Conservation (phyloP, 2,329 filamentous ascomycete genomes). For the Cladosporium sp. region DNA sequence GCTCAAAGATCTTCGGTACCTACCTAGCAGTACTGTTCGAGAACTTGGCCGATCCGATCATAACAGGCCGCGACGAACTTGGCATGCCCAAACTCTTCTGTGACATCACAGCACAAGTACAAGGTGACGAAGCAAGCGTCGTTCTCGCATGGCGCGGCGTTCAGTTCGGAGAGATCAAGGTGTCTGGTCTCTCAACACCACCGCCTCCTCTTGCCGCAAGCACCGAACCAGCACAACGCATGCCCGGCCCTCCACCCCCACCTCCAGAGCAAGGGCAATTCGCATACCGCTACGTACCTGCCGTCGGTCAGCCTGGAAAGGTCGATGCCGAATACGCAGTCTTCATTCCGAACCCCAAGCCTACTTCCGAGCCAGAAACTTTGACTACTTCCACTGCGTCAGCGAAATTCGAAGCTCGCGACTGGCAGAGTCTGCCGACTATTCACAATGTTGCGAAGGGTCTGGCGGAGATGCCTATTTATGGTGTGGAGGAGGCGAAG, state of each 20-base stretch:
- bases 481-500: conserved; percentile 56
- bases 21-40: conserved; percentile 62
- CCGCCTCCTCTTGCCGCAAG: background rate
- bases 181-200: conserved; percentile 28
- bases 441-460: conserved; percentile 58
- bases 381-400: conserved; percentile 44
- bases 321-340: conserved; percentile 58
- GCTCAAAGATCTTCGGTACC: conserved; percentile 50
- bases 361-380: conserved; percentile 30
- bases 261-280: conserved; percentile 51
- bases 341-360: conserved; percentile 41
- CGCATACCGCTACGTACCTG: conserved; percentile 60
- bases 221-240: conserved; percentile 5
- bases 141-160: conserved; percentile 38
- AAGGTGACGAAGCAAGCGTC: conserved; percentile 22
- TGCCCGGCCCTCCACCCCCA: conserved; percentile 23
- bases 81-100: conserved; percentile 57
- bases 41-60: conserved; percentile 58
- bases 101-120: conserved; percentile 23
- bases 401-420: conserved; percentile 51
- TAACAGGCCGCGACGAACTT: conserved; percentile 61
- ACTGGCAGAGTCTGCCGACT: conserved; percentile 60
- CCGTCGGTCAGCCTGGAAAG: conserved; percentile 52
- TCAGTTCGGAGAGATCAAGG: conserved; percentile 36
- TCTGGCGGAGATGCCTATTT: conserved; percentile 58